phyloP scores from a whole-genome alignment of 305 asterid species.

The Fraxinus floribunda region DNA sequence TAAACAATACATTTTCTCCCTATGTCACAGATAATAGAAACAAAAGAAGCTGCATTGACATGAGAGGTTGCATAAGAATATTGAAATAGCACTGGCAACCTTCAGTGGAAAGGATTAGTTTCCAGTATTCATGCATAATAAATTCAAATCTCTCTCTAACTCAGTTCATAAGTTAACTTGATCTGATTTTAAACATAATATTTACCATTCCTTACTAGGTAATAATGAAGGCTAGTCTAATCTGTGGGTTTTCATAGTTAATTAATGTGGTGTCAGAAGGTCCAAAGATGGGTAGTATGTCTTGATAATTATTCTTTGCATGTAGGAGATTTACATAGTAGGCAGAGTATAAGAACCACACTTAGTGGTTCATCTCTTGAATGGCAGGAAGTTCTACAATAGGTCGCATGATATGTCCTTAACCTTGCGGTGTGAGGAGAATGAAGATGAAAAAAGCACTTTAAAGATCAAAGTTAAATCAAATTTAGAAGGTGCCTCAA shows the following conservation, averaged over 20 bases:
- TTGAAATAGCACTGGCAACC: neutral
- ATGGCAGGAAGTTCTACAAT: neutral
- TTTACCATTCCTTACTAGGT: neutral
- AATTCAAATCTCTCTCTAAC: neutral
- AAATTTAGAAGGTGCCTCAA: neutral
- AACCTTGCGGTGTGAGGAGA: neutral
- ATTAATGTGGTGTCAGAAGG: neutral
- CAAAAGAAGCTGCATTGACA: neutral
- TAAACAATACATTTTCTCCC: neutral
- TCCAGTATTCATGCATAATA: neutral
- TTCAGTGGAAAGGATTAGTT: constrained; percentile 3
- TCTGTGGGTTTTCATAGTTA: neutral
- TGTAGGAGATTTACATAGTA: neutral
- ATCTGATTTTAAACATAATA: neutral
- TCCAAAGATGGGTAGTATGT: neutral
- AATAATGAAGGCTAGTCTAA: neutral
- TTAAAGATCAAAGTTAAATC: neutral
- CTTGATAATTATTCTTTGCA: neutral
- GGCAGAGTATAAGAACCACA: neutral
- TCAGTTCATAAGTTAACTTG: neutral
- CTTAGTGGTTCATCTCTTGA: neutral
- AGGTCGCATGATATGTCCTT: neutral
- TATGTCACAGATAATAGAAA: constrained; percentile 1
- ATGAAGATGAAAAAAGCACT: neutral
- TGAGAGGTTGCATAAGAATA: neutral